A percentile compares a stretch with the other conserved stretches of the same genome.
phyloP scores from a whole-genome alignment of 345 rosid species.

The Brassica napus region DNA sequence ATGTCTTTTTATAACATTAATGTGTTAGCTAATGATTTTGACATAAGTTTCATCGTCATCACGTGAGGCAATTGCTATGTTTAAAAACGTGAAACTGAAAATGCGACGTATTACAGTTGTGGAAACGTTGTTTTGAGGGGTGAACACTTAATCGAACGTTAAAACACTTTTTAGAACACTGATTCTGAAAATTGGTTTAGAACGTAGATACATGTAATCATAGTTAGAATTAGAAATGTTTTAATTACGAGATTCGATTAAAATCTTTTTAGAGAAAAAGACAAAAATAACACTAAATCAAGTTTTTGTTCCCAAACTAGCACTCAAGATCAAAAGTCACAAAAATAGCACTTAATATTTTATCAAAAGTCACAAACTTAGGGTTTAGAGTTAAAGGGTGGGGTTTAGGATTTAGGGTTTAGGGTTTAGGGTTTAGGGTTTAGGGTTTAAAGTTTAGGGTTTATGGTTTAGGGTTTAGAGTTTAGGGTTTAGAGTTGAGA shows the following conservation, averaged over 20 bases:
- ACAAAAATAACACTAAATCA: too few relatives aligned
- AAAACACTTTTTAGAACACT: background rate
- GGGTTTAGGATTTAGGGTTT: too few relatives aligned
- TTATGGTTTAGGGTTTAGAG: too few relatives aligned
- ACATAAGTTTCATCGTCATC: background rate
- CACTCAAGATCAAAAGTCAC: too few relatives aligned
- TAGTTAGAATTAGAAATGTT: background rate
- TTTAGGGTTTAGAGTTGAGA: too few relatives aligned
- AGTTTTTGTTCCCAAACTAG: too few relatives aligned
- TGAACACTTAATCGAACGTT: background rate
- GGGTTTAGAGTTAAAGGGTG: too few relatives aligned
- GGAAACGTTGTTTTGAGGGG: background rate
- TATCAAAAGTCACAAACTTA: too few relatives aligned
- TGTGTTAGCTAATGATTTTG: background rate
- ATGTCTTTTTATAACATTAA: background rate
- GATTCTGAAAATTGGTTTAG: background rate
- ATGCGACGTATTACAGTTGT: background rate
- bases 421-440: too few relatives aligned
- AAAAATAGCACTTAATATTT: too few relatives aligned
- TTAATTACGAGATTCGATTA: background rate
- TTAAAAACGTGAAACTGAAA: background rate
- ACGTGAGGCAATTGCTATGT: background rate
- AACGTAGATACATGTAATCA: background rate
- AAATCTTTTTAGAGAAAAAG: too few relatives aligned
- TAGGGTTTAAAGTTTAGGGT: too few relatives aligned